phyloP scores from a whole-genome alignment of 148 eudicot genomes.

The Cornus kousa region DNA sequence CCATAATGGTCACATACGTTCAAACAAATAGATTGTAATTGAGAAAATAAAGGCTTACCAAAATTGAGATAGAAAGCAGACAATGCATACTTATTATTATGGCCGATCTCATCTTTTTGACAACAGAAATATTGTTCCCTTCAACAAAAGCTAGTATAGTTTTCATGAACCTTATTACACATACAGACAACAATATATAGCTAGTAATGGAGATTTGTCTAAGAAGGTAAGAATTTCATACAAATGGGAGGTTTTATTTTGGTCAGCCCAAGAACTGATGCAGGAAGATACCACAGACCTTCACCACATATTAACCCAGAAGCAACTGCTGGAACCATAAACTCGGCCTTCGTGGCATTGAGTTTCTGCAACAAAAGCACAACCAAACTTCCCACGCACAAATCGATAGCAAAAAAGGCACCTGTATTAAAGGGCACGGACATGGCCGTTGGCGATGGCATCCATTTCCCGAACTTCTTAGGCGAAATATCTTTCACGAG shows the following conservation, averaged over 20 bases:
- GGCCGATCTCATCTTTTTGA: too few relatives aligned
- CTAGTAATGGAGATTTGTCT: neutral
- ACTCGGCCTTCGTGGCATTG: slow-evolving; percentile 12
- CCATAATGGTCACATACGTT: too few relatives aligned
- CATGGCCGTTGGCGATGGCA: slow-evolving; percentile 25
- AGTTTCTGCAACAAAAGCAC: slow-evolving; percentile 16
- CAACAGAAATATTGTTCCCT: too few relatives aligned
- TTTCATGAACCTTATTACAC: too few relatives aligned
- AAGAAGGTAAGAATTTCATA: slow-evolving; percentile 21
- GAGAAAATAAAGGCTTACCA: too few relatives aligned
- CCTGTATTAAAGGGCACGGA: slow-evolving; percentile 12
- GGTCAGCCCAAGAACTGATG: slow-evolving; percentile 20
- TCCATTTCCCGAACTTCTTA: slow-evolving; percentile 15
- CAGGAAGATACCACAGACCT: slow-evolving; percentile 29
- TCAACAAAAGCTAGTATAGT: too few relatives aligned
- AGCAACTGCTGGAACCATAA: slow-evolving; percentile 24
- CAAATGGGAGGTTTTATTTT: slow-evolving; percentile 25
- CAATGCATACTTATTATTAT: too few relatives aligned
- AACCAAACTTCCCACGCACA: slow-evolving; percentile 24
- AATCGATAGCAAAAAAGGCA: slow-evolving; percentile 15
- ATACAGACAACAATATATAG: too few relatives aligned
- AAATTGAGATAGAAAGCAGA: too few relatives aligned
- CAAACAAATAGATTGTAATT: too few relatives aligned
- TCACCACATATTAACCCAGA: slow-evolving; percentile 26
- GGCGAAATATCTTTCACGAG: slow-evolving; percentile 18